Evolutionary conservation across 2,329 filamentous ascomycete genomes (phyloP), one percentile per base, ranked within the genome.

Genomic region (Trichoderma hamatum): DNA sequence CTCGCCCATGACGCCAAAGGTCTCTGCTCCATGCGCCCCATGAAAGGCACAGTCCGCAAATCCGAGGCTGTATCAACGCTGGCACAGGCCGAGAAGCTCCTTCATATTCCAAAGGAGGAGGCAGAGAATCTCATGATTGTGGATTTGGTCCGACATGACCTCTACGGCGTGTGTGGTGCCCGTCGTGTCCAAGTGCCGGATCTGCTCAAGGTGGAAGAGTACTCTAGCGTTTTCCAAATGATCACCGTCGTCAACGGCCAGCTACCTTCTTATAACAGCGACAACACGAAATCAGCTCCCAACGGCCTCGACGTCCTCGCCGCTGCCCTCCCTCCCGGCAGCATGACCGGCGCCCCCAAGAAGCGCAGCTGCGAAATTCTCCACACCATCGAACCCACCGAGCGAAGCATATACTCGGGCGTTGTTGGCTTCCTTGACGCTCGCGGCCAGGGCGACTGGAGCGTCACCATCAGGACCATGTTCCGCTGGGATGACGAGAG

Each of bases 71-170:
- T 86, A 0, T 77, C 90, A 46, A 96, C 91, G 0, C 83, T 91
- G n/a, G 86, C 85, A 5, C 86, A 92, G 74, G 94, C 95, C 0
- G 88, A 90, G 70, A 81, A 82, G 32, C 87, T 96, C 49, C 86
- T 97, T 16, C 88, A 90, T 69, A 86, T 92, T 0, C 90, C 92
- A 26, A 98, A 98, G 78, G 96, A 98, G 79, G 90, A 92, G 74
- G 95, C 95, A 0, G 95, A 98, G 82, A 98, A 98, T 76, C 86
- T 98, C 28, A 98, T 98, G 96, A 97, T 98, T 74, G 94, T 97
- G 2, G 95, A 98, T 78, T 84, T 98, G 1, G 96, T 97, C n/a
- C 88, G 95, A 0, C 95, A 98, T 76, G 95, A 98, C 78, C 83
- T 98, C 14, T 92, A 96, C 78, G 89, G 90, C n/a, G 89, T 97